Evolutionary conservation across 495 filamentous ascomycete species (phyloP), one percentile per base, ranked within the genome.

Genomic region (Lichenothelia convexa): DNA sequence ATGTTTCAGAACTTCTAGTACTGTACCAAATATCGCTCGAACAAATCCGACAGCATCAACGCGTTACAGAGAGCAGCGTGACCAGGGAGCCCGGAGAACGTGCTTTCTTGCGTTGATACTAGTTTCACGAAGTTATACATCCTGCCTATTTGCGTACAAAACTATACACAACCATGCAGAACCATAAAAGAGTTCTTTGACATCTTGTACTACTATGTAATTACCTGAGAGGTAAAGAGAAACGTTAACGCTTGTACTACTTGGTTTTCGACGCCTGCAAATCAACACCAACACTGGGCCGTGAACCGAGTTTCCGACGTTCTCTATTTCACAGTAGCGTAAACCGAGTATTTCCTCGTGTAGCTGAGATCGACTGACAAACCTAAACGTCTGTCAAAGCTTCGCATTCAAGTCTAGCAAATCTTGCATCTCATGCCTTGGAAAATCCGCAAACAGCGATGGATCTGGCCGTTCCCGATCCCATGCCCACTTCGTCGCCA

Each of bases 401-500:
- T 27, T 27, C 24, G 24, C 7, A 27, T 7, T 27, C 13, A 13
- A 13, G 24, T 27, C 24, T 27, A 27, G 13, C 24, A 27, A 13
- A 13, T 27, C 24, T 27, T 19, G 30, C 44, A 46, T 46, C 32
- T 46, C 44, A 19, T 12, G 27, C 13, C 44, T 17, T 9, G 44
- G 44, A 20, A 24, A 46, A 22, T 42, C 40, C 23, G 39, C 16
- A 18, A 27, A 27, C 11, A 20, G 15, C n/a, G 11, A 21, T 2
- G 39, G 40, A 20, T 42, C 39, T 17, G 35, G 30, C 32, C 34
- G 18, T 8, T n/a, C 36, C 18, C 49, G 44, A 35, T 46, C 36
- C 49, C 49, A 55, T 18, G 42, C 43, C 60, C 60, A 64, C 35
- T 58, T 60, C 15, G 49, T 43, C 26, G 46, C 36, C 23, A 63